These are phyloP conservation scores for Apiospora sp. DNA, from an alignment of 2,329 filamentous ascomycete genomes.

Conservation along the genomic window DNA sequence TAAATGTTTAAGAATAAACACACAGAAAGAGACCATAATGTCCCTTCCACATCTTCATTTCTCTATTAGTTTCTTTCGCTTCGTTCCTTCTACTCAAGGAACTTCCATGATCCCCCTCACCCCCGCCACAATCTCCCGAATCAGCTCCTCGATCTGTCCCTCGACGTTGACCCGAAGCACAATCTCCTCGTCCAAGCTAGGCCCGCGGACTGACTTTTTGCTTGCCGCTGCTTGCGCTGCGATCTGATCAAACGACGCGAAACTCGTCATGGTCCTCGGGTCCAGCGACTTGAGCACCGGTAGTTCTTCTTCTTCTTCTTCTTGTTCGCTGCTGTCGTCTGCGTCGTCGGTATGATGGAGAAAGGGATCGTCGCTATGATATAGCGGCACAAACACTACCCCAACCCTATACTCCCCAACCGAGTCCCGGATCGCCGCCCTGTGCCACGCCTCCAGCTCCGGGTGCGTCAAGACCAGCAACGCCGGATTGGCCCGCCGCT, in stretches of 20 bases:
- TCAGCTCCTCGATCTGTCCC: slow-evolving; percentile 34
- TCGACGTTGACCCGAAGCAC: slow-evolving; percentile 33
- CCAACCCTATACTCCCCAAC: slow-evolving; percentile 41
- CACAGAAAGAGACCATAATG: neutral
- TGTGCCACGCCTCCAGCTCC: slow-evolving; percentile 41
- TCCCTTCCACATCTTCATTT: neutral
- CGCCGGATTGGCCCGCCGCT: slow-evolving; percentile 36
- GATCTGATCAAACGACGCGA: slow-evolving; percentile 28
- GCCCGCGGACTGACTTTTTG: neutral
- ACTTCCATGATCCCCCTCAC: slow-evolving; percentile 29
- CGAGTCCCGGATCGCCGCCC: slow-evolving; percentile 35
- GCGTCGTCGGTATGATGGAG: too few relatives aligned
- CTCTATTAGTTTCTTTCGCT: neutral
- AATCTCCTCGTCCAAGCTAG: slow-evolving; percentile 36
- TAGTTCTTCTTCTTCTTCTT: slow-evolving; percentile 31
- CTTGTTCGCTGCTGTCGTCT: neutral
- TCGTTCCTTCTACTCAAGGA: too few relatives aligned
- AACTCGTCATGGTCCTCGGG: slow-evolving; percentile 38
- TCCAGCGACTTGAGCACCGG: slow-evolving; percentile 39
- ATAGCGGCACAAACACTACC: slow-evolving; percentile 41
- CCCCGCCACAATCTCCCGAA: slow-evolving; percentile 34
- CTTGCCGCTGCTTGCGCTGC: neutral
- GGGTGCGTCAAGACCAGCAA: slow-evolving; percentile 43
- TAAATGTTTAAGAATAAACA: neutral
- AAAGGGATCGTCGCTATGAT: too few relatives aligned